phyloP scores from a whole-genome alignment of 495 filamentous ascomycete species.

The Podospora pseudopauciseta region DNA sequence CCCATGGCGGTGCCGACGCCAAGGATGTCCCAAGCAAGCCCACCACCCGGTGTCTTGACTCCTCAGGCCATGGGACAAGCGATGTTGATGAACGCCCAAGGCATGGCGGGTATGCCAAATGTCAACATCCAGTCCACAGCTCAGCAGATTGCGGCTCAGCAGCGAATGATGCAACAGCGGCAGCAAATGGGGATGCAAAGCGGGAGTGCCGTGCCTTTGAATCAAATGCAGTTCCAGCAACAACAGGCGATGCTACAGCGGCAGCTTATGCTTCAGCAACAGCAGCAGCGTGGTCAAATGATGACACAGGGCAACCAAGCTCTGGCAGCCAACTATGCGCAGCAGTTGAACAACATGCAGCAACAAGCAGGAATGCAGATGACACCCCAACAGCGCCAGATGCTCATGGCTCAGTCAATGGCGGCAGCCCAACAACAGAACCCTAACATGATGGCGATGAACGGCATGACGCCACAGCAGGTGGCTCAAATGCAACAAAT shows the following conservation, averaged over 20 bases:
- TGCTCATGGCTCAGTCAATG: conserved; percentile 24
- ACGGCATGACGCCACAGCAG: not conserved
- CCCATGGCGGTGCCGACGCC: conserved; percentile 64
- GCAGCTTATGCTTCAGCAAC: conserved; percentile 29
- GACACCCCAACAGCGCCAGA: conserved; percentile 18
- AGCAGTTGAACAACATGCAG: conserved; percentile 33
- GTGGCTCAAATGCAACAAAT: conserved; percentile 24
- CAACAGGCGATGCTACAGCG: conserved; percentile 30
- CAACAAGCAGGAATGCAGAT: conserved; percentile 28
- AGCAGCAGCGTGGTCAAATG: conserved; percentile 32
- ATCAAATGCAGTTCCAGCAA: conserved; percentile 35
- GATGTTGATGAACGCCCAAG: conserved; percentile 47
- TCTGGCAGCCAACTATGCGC: conserved; percentile 34
- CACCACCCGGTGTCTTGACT: conserved; percentile 56
- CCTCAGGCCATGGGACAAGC: conserved; percentile 50
- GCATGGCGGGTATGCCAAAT: conserved; percentile 34
- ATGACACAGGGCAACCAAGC: conserved; percentile 19
- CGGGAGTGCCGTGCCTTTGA: conserved; percentile 31
- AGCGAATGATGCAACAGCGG: conserved; percentile 51
- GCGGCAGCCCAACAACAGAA: conserved; percentile 30
- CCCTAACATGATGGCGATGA: not conserved
- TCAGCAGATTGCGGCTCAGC: conserved; percentile 50
- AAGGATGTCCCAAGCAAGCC: conserved; percentile 69
- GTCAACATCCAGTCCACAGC: conserved; percentile 15
- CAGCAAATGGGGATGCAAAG: conserved; percentile 39